Conservation (phyloP, 352 stramenopile genomes). For the Phytophthora cajani region DNA sequence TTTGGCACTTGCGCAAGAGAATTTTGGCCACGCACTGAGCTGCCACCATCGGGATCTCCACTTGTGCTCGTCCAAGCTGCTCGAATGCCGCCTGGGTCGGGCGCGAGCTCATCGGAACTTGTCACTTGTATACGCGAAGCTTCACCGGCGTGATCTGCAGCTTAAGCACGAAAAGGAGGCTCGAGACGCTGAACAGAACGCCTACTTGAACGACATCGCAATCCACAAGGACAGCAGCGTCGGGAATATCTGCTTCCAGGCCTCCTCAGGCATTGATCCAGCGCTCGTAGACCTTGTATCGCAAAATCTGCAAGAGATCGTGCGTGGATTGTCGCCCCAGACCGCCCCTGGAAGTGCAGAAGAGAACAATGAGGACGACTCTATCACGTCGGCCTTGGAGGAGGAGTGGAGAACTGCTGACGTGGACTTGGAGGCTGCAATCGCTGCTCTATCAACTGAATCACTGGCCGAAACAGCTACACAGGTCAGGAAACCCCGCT, state of each 20-base stretch:
- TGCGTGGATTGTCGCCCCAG: conserved; percentile 15
- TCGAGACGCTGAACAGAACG: conserved; percentile 17
- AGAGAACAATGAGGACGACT: conserved; percentile 16
- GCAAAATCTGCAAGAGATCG: conserved; percentile 46
- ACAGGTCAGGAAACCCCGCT: not conserved
- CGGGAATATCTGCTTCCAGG: conserved; percentile 76
- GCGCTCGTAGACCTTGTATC: conserved; percentile 45
- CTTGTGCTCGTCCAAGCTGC: conserved; percentile 33
- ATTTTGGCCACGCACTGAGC: conserved; percentile 65
- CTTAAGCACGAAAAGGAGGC: conserved; percentile 50
- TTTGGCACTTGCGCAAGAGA: conserved; percentile 53
- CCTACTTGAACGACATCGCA: conserved; percentile 62
- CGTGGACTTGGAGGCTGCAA: conserved; percentile 27
- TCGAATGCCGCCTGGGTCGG: conserved; percentile 62
- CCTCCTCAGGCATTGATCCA: conserved; percentile 44
- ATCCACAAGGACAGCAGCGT: conserved; percentile 48
- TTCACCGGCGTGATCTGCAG: conserved; percentile 52
- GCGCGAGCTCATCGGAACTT: conserved; percentile 76
- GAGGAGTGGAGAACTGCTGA: conserved; percentile 33
- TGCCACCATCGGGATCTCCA: conserved; percentile 71
- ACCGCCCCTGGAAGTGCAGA: not conserved
- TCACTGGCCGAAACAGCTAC: not conserved
- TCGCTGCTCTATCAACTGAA: conserved; percentile 16
- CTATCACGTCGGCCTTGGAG: conserved; percentile 19
- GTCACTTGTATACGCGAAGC: conserved; percentile 64